Evolutionary conservation across 164 flowering plant genomes (phyloP).

Genomic region (Brasenia schreberi): DNA sequence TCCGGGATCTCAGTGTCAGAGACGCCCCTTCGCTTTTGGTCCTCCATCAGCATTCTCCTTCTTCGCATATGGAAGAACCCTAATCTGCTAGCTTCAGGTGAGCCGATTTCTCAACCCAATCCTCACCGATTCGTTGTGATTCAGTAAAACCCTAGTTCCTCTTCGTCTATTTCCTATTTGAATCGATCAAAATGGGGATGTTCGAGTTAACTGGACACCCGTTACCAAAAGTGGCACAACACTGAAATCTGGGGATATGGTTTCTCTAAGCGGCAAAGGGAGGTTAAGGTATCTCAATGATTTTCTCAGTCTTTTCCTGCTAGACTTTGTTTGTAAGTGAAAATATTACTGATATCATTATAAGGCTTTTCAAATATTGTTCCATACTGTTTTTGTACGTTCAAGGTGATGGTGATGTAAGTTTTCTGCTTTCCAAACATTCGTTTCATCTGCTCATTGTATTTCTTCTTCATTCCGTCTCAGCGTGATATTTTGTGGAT

Average conservation of each 20-base stretch:
- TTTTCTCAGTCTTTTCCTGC: neutral
- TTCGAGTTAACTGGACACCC: conserved; percentile 76
- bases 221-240: conserved; percentile 61
- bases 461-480: too few species aligned
- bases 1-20: neutral
- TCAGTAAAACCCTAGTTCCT: neutral
- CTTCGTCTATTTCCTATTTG: neutral
- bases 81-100: neutral
- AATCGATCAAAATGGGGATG: conserved; percentile 35
- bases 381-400: too few species aligned
- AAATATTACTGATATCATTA: too few species aligned
- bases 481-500: too few species aligned
- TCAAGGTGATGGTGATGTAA: neutral
- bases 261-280: conserved; percentile 85
- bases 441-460: too few species aligned
- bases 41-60: neutral
- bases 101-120: neutral
- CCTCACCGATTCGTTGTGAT: neutral
- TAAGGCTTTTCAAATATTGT: too few species aligned
- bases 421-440: too few species aligned
- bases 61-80: neutral
- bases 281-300: conserved; percentile 51
- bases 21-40: neutral
- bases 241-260: conserved; percentile 66
- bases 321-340: neutral